phyloP scores from a whole-genome alignment of 306 rosid species.

The Malus sieversii region DNA sequence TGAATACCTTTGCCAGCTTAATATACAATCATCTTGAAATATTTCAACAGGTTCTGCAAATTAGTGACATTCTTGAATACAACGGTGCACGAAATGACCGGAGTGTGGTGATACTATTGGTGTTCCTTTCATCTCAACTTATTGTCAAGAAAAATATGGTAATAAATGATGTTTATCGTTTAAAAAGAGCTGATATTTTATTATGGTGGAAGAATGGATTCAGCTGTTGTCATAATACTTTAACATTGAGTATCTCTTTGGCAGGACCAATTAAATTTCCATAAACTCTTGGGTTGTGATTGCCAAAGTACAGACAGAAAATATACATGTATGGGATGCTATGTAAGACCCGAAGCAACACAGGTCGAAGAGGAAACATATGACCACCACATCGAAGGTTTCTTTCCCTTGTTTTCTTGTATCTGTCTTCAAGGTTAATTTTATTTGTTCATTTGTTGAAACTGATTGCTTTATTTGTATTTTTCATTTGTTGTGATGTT shows the following conservation, averaged over 20 bases:
- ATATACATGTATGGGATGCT: slow-evolving; percentile 34
- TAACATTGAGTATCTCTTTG: slow-evolving; percentile 1
- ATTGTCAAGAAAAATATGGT: slow-evolving; percentile 83
- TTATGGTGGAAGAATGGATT: background rate
- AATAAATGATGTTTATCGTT: background rate
- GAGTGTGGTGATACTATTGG: slow-evolving; percentile 83
- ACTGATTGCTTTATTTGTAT: background rate
- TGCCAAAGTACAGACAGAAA: slow-evolving; percentile 45
- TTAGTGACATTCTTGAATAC: slow-evolving; percentile 78
- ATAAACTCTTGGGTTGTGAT: slow-evolving; percentile 59
- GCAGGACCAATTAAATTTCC: slow-evolving; percentile 78
- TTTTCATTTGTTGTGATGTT: background rate
- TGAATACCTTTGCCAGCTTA: background rate
- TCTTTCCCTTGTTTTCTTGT: slow-evolving; percentile 11
- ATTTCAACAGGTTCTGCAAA: slow-evolving; percentile 65
- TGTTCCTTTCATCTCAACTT: slow-evolving; percentile 81
- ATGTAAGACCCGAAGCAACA: slow-evolving; percentile 29
- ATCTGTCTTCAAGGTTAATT: background rate
- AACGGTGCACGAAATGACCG: slow-evolving; percentile 65
- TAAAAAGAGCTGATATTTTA: background rate
- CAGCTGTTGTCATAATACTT: slow-evolving; percentile 5
- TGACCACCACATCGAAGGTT: slow-evolving; percentile 49
- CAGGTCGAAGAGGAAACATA: slow-evolving; percentile 29
- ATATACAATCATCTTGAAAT: background rate
- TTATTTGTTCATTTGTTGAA: background rate